Evolutionary conservation across 306 rosid genomes (phyloP), one percentile per base, ranked within the genome.

Genomic region (Gastrolobium villosum): DNA sequence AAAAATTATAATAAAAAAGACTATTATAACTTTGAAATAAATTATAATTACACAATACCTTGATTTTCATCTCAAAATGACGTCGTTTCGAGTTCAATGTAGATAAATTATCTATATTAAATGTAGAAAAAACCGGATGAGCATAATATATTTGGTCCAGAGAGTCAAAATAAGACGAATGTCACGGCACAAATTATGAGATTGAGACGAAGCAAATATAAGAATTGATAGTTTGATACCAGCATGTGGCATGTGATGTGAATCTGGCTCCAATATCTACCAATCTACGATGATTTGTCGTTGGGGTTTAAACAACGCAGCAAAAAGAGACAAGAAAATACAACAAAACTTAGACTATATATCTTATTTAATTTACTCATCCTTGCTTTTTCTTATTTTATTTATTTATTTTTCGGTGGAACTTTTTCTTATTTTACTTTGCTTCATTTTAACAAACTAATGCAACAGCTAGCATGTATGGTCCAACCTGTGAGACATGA

Each of bases 141-240:
- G 10, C 45, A 65, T n/a, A 65, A 39, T 2, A 31, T 30, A 32
- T 5, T 59, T 65, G 75, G 80, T 76, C 67, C 31, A 53, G 36
- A 53, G 57, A 60, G 70, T 74, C 57, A 83, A 77, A 76, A 77
- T 76, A 9, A 44, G 46, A 43, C 86, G 77, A 83, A 79, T 87
- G 86, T 88, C 85, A 84, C 76, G 89, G 86, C 90, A 76, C 78
- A 69, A 75, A 85, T 88, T 79, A 78, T 60, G 83, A 60, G 36
- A 46, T 10, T 54, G 34, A 30, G 54, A 8, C 36, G 44, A 72
- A 60, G 6, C 10, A 44, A 67, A 49, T 31, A 72, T 49, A 40
- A 74, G 26, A 20, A 82, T 76, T 76, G 75, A 14, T 35, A 55
- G 26, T 39, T 59, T 13, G 83, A 53, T 76, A 48, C 40, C 55